phyloP scores from a whole-genome alignment of 108 stramenopile species.

The Skeletonema marinoi region DNA sequence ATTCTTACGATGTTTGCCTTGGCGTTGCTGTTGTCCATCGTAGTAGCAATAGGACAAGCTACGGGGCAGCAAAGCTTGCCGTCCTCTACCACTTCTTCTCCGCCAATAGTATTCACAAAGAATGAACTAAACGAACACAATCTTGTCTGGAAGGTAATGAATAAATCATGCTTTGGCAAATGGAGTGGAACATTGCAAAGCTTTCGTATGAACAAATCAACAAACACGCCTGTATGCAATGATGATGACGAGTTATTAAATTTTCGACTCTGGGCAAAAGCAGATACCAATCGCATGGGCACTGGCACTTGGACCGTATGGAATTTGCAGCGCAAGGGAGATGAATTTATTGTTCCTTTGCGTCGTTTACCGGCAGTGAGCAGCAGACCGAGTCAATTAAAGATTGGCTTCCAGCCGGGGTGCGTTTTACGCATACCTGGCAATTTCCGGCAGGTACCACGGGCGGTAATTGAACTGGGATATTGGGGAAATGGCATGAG shows the following conservation, averaged over 20 bases:
- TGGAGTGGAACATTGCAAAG: not conserved
- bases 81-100: not conserved
- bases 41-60: not conserved
- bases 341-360: not conserved
- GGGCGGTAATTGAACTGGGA: not conserved
- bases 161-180: not conserved
- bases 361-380: not conserved
- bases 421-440: not conserved
- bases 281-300: not conserved
- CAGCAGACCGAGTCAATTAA: not conserved
- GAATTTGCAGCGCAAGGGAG: not conserved
- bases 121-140: not conserved
- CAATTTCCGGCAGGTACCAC: not conserved
- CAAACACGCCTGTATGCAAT: not conserved
- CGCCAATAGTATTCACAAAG: not conserved
- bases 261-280: not conserved
- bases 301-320: conserved; percentile 1
- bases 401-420: not conserved
- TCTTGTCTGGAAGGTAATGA: not conserved
- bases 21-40: not conserved
- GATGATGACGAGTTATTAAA: not conserved
- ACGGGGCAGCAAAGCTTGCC: not conserved
- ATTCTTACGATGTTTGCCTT: not conserved
- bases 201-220: not conserved
- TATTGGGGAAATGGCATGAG: not conserved